Conservation (phyloP, 1,284 basidiomycete genomes). For the Chalciporus sp. region DNA sequence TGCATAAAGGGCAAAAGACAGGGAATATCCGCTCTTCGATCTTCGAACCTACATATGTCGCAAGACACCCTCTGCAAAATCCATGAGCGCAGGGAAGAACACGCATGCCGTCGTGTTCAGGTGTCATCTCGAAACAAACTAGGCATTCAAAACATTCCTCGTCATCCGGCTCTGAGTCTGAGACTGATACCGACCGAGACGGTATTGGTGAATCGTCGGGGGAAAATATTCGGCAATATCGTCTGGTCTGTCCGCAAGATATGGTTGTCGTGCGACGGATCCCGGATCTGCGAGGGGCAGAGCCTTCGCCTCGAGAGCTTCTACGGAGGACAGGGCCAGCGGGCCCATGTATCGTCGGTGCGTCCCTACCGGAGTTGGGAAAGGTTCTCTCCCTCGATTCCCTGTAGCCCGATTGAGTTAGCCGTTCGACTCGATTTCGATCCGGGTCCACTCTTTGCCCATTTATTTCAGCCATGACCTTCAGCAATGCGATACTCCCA, state of each 20-base stretch:
- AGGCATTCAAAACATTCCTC: slow-evolving; percentile 40
- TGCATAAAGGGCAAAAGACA: slow-evolving; percentile 60
- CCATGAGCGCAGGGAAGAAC: slow-evolving; percentile 27
- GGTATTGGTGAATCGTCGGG: slow-evolving; percentile 10
- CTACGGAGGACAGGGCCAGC: not conserved
- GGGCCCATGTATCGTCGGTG: not conserved
- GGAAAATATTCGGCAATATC: slow-evolving; percentile 30
- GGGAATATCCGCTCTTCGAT: slow-evolving; percentile 57
- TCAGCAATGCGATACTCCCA: slow-evolving; percentile 22
- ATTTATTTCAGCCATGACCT: slow-evolving; percentile 13
- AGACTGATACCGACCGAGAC: not conserved
- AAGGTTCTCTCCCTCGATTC: not conserved
- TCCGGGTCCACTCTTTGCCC: not conserved
- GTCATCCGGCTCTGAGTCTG: slow-evolving; percentile 9
- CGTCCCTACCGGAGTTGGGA: not conserved
- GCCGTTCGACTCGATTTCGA: not conserved
- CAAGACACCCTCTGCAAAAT: slow-evolving; percentile 47
- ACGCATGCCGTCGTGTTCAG: slow-evolving; percentile 38
- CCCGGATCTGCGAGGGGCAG: slow-evolving; percentile 2
- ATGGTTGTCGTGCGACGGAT: slow-evolving; percentile 1
- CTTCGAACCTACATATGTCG: slow-evolving; percentile 47
- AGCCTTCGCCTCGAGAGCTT: slow-evolving; percentile 1
- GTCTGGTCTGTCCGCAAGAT: slow-evolving; percentile 26
- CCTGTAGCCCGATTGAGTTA: slow-evolving; percentile 2
- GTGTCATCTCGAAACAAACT: slow-evolving; percentile 55